phyloP scores from a whole-genome alignment of 1,284 basidiomycete species.

The Leccinum fallax region DNA sequence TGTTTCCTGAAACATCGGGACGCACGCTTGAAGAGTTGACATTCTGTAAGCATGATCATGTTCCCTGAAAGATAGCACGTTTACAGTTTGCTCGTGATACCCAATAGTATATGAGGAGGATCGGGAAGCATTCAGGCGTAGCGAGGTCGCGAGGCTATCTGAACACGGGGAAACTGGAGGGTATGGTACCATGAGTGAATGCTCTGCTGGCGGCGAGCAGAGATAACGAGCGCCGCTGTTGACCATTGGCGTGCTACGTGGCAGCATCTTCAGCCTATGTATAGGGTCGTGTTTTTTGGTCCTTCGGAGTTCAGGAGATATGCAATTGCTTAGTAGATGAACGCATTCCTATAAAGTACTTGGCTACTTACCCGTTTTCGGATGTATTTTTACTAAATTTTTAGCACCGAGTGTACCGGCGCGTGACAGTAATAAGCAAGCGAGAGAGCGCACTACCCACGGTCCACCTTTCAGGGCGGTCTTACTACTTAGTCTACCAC shows the following conservation, averaged over 20 bases:
- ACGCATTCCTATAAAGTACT: too few relatives aligned
- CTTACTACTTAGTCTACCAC: not conserved
- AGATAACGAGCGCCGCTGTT: not conserved
- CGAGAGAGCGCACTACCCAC: not conserved
- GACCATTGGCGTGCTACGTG: not conserved
- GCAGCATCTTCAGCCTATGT: not conserved
- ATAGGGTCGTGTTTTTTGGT: not conserved
- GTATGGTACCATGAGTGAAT: slow-evolving; percentile 8
- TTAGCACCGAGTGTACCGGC: too few relatives aligned
- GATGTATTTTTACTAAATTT: too few relatives aligned
- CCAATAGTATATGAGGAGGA: slow-evolving; percentile 19
- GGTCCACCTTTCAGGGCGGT: not conserved
- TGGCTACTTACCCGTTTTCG: too few relatives aligned
- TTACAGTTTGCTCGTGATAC: not conserved
- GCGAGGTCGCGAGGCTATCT: not conserved
- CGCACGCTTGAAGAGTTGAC: slow-evolving; percentile 61
- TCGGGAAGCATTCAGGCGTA: slow-evolving; percentile 2
- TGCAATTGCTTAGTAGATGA: too few relatives aligned
- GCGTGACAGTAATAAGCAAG: too few relatives aligned
- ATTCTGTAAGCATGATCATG: slow-evolving; percentile 48
- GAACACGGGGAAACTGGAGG: slow-evolving; percentile 3
- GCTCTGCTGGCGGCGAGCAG: not conserved
- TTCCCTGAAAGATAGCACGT: too few relatives aligned
- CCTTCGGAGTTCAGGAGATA: not conserved
- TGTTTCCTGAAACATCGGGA: slow-evolving; percentile 57